Evolutionary conservation across 495 filamentous ascomycete genomes (phyloP).

Genomic region (Tuber microsphaerosporum): DNA sequence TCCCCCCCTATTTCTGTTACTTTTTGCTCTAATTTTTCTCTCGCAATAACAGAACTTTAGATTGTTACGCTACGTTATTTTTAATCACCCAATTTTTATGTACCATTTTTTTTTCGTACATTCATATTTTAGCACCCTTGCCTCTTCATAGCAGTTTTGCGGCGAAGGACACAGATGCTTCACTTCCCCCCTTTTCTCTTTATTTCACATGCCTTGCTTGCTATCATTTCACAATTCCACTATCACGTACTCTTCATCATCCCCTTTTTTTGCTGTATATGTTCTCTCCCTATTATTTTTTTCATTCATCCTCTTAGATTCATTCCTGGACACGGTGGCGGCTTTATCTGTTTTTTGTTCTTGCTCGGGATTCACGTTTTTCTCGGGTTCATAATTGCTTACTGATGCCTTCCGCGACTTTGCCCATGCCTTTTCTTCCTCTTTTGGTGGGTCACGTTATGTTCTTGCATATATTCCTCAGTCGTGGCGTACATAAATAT

Average conservation of each 20-base stretch:
- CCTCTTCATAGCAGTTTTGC: neutral
- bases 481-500: neutral
- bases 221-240: neutral
- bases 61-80: neutral
- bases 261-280: neutral
- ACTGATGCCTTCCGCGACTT: neutral
- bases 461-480: slow-evolving; percentile 3
- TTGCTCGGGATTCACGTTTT: neutral
- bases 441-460: neutral
- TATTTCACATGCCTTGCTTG: neutral
- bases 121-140: neutral
- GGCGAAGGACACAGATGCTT: neutral
- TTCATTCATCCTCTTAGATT: neutral
- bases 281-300: neutral
- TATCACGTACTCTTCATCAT: neutral
- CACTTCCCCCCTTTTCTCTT: neutral
- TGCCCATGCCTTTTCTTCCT: neutral
- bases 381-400: neutral
- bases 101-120: neutral
- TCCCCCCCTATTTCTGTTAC: neutral
- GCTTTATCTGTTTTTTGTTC: neutral
- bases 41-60: neutral
- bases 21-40: neutral
- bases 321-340: neutral
- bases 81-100: neutral